Percentiles rank a stretch among this genome's conserved stretches.
Conservation (phyloP, 75 land plant genomes). For the Cupressus sempervirens region DNA sequence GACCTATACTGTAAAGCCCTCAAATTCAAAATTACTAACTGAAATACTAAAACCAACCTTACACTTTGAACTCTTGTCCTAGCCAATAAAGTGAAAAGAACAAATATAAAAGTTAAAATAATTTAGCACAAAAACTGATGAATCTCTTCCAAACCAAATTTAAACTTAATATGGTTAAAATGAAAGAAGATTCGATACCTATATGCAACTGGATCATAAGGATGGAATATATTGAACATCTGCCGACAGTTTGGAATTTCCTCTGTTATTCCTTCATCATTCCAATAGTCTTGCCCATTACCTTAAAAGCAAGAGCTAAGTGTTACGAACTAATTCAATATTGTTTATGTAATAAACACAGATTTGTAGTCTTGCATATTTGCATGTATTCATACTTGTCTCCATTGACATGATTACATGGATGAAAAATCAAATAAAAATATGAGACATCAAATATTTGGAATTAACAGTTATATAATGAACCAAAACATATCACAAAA, state of each 20-base stretch:
- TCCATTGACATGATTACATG: not conserved
- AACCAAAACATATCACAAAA: not conserved
- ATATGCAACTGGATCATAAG: conserved; percentile 98
- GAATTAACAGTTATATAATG: not conserved
- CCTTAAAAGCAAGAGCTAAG: conserved; percentile 27
- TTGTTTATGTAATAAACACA: not conserved
- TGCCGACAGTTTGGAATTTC: conserved; percentile 88
- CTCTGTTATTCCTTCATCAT: conserved; percentile 84
- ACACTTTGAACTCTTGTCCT: not conserved
- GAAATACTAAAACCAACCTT: not conserved
- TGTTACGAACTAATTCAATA: not conserved
- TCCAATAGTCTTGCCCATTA: conserved; percentile 83
- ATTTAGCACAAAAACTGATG: too few relatives aligned
- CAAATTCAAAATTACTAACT: not conserved
- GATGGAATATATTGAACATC: conserved; percentile 94
- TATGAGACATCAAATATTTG: not conserved
- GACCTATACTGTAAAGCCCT: not conserved
- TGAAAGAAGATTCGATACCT: conserved; percentile 35
- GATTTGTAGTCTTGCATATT: not conserved
- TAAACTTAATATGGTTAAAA: not conserved
- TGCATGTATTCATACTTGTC: not conserved
- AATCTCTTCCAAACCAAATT: not conserved
- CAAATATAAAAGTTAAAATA: not conserved
- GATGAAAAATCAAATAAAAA: not conserved
- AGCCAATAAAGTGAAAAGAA: not conserved